Base-by-base conservation (phyloP, 208 protist species). In the Crithidia bombi region DNA sequence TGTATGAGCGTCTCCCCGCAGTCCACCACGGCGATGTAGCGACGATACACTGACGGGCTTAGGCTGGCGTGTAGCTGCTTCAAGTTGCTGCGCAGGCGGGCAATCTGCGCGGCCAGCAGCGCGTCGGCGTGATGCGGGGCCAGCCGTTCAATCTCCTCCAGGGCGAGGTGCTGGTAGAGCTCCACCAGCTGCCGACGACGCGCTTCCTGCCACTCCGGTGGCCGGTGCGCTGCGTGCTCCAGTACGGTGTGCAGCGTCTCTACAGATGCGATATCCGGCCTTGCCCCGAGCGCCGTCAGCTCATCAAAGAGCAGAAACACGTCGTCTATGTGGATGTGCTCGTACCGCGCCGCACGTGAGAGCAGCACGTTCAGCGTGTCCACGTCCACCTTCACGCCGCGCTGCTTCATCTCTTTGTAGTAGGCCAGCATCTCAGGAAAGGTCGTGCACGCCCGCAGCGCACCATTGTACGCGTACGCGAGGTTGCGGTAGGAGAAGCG, bases 401-500 rank as follows among this genome's bases (percentile, higher is more conserved):
- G 91, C 74, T 87, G 78, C 79, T 93, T 94, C 89, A 96, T 96
- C 73, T 96, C 89, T 65, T 83, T 90, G 75, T 96, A 96, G 73
- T 88, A 91, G n/a, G 81, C 51, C 2, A 94, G 56, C 91, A 94
- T 94, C 75, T 93, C 85, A 0, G 91, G 89, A 57, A 96, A 92
- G 5, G 81, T 86, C 6, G 70, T 54, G 69, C 89, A 94, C n/a
- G 87, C 79, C 0, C 91, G 84, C 69, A 96, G 75, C 3, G 91
- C 89, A n/a, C 87, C 91, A 57, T 96, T 96, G 86, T 96, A 96
- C 32, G 85, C 89, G 69, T 96, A 96, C 38, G 91, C 85, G 10
- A 96, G 75, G 67, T 96, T 96, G 46, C 91, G 85, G 30, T 84
- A 69, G 17, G 89, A 94, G 67, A 84, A 92, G 46, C 75, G 81